Conservation (phyloP, 306 rosid genomes). For the Castanospermum australe region DNA sequence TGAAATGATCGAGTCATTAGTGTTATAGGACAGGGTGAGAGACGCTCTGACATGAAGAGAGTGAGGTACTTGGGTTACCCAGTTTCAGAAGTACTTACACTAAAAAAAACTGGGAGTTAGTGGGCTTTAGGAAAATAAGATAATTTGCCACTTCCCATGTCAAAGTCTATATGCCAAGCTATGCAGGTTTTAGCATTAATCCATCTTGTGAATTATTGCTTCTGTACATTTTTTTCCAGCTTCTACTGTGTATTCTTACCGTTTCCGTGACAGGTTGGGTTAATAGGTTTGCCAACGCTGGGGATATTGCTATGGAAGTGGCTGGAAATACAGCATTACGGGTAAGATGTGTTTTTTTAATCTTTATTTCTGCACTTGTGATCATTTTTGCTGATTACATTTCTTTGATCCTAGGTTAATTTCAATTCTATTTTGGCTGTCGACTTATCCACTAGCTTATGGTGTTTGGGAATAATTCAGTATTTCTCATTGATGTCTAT, state of each 20-base stretch:
- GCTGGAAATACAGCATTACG: conserved; percentile 87
- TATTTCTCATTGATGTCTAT: neutral
- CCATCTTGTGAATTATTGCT: conserved; percentile 11
- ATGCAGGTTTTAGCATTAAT: neutral
- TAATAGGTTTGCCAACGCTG: conserved; percentile 98
- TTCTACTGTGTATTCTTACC: conserved; percentile 25
- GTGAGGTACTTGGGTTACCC: neutral
- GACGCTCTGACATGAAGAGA: neutral
- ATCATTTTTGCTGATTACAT: neutral
- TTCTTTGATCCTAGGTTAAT: neutral
- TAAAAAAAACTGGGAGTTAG: neutral
- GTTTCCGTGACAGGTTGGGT: conserved; percentile 84
- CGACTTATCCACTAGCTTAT: neutral
- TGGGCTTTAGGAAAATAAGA: neutral
- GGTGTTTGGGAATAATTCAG: neutral
- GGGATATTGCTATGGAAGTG: conserved; percentile 96
- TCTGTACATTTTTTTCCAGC: neutral
- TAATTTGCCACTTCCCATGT: neutral
- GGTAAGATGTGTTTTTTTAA: conserved; percentile 47
- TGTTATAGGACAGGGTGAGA: neutral
- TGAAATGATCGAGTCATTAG: neutral
- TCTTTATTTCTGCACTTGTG: neutral
- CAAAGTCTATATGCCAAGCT: neutral
- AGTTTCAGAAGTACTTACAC: neutral
- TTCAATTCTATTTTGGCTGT: neutral